Percentiles rank a stretch among this genome's conserved stretches.
Evolutionary conservation across 306 rosid species (phyloP).

Genomic region (Elaeagnus macrophylla): DNA sequence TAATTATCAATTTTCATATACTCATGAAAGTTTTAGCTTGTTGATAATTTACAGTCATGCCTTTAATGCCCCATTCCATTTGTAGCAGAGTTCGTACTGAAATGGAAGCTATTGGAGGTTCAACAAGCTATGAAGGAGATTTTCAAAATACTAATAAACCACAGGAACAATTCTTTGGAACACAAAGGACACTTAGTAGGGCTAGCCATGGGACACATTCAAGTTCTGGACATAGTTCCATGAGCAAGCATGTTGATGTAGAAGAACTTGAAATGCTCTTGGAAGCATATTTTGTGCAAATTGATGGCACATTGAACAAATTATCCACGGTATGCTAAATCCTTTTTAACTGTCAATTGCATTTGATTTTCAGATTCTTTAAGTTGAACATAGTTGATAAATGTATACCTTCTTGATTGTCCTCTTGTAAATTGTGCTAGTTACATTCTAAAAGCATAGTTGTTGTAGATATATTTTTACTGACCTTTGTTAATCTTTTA

Average conservation of each 20-base stretch:
- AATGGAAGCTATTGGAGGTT: slow-evolving; percentile 37
- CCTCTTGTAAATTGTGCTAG: no score
- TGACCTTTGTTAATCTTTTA: neutral
- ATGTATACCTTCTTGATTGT: no score
- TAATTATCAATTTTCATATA: slow-evolving; percentile 9
- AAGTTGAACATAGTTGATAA: neutral
- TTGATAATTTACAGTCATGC: neutral
- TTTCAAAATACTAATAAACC: slow-evolving; percentile 26
- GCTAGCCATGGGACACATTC: slow-evolving; percentile 66
- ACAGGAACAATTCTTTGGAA: slow-evolving; percentile 29
- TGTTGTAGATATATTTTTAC: neutral
- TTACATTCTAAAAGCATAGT: neutral
- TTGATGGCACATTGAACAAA: slow-evolving; percentile 82
- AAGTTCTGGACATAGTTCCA: slow-evolving; percentile 52
- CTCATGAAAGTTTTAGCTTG: neutral
- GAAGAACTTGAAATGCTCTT: slow-evolving; percentile 98
- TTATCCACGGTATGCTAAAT: slow-evolving; percentile 48
- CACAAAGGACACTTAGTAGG: slow-evolving; percentile 25
- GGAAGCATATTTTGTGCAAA: slow-evolving; percentile 96
- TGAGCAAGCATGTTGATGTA: slow-evolving; percentile 68
- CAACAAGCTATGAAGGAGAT: slow-evolving; percentile 29
- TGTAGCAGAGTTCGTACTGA: slow-evolving; percentile 38
- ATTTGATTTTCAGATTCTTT: neutral
- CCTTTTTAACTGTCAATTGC: neutral
- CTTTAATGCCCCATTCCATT: slow-evolving; percentile 1